Base-by-base conservation (phyloP, 306 rosid species). In the Canavalia ensiformis region DNA sequence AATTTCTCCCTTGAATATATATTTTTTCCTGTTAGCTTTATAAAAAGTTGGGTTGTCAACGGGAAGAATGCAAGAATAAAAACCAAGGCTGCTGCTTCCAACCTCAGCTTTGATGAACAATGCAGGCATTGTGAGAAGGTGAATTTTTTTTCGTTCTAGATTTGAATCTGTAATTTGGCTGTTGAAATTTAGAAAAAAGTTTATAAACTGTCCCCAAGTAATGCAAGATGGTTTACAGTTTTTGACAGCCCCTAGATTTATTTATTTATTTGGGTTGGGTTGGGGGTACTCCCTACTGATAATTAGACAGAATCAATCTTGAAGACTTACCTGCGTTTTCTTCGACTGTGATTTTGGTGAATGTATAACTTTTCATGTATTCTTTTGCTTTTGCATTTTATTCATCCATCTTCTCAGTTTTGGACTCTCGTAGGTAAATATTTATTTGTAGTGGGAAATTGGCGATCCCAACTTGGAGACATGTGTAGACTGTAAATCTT, bases 61-160 rank as follows among this genome's bases (percentile, higher is more conserved):
- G 99, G 94, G 75, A 93, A 92, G 86, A 86, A 88, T 70, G 99
- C 99, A 54, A 87, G 68, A 86, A 71, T 37, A 55, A 91, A 87
- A 87, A 87, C 99, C 41, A 77, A 91, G 83, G 88, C 88, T 81
- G 89, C 88, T 59, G 94, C 93, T 77, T 90, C 94, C 69, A 75
- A 66, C 75, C 94, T 88, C 47, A 75, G 87, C 86, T 95, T 95
- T 80, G 99, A 93, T 86, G 87, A 86, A 82, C 92, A 95, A 72
- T 95, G 98, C 86, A 84, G 13, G 56, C 98, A 93, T 83, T 95
- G 99, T 82, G 99, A 95, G 83, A 95, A 93, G 98, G 98, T 95
- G 75, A 73, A 73, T 39, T 31, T 52, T 10, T 69, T 68, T 56
- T 8, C 68, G 51, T 75, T 30, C 64, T 18, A 25, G 67, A 76